Evolutionary conservation across 2,329 filamentous ascomycete genomes (phyloP).

Genomic region (Gnomoniopsis smithogilvyi): DNA sequence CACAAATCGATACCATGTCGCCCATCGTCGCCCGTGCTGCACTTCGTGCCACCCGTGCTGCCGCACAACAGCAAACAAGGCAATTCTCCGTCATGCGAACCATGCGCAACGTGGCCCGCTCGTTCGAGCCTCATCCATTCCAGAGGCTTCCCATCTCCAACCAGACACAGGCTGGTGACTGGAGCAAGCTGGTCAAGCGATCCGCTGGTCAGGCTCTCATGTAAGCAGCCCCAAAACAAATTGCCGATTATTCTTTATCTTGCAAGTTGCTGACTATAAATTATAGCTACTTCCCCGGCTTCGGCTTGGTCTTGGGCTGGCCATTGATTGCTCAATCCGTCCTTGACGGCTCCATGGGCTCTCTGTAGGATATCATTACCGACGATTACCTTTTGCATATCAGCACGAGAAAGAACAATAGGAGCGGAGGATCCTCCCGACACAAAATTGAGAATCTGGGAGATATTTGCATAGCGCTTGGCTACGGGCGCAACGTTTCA

Average conservation of each 20-base stretch:
- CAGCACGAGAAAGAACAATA: not conserved
- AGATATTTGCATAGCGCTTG: constrained; percentile 1
- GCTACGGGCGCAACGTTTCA: constrained; percentile 5
- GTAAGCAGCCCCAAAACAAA: constrained; percentile 27
- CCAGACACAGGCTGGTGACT: constrained; percentile 32
- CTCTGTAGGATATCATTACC: constrained; percentile 18
- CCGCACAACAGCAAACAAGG: constrained; percentile 22
- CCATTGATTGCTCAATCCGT: constrained; percentile 25
- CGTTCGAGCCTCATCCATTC: constrained; percentile 36
- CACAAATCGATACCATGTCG: constrained; percentile 25
- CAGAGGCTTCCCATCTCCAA: constrained; percentile 30
- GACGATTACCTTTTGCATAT: not conserved
- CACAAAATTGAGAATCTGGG: not conserved
- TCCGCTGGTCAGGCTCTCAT: constrained; percentile 27
- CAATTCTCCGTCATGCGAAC: constrained; percentile 34
- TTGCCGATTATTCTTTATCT: not conserved
- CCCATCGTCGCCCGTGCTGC: constrained; percentile 33
- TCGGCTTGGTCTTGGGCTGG: constrained; percentile 35
- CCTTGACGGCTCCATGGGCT: constrained; percentile 26
- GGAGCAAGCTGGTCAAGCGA: constrained; percentile 32
- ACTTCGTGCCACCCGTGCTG: constrained; percentile 25
- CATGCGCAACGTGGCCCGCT: constrained; percentile 33
- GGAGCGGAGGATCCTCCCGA: not conserved
- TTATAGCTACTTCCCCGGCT: constrained; percentile 33
- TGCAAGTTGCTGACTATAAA: not conserved